These are phyloP conservation scores for Coemansia sp. DNA, from an alignment of 192 early-diverging fungal genomes.

Conservation along the genomic window DNA sequence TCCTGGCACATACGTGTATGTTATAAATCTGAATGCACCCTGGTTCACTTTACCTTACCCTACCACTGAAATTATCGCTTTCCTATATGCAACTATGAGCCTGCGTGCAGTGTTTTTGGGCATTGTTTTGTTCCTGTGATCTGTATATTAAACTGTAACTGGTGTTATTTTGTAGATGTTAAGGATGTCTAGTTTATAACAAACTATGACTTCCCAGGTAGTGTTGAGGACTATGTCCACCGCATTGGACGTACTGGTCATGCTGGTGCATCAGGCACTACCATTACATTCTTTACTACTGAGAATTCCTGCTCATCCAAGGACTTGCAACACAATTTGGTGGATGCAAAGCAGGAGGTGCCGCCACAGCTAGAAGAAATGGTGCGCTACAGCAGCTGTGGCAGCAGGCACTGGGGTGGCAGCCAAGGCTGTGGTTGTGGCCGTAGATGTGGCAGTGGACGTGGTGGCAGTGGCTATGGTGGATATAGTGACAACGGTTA, in stretches of 20 bases:
- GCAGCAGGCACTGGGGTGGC: slow-evolving; percentile 57
- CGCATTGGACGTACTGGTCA: slow-evolving; percentile 97
- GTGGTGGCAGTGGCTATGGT: slow-evolving; percentile 17
- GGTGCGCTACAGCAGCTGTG: slow-evolving; percentile 58
- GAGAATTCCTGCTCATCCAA: slow-evolving; percentile 82
- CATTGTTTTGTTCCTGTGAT: background rate
- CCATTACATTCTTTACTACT: slow-evolving; percentile 90
- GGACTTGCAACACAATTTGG: slow-evolving; percentile 82
- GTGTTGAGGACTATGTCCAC: slow-evolving; percentile 86
- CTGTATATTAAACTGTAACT: background rate
- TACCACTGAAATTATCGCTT: background rate
- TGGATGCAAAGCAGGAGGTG: slow-evolving; percentile 87
- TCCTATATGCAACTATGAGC: no score
- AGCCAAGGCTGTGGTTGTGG: slow-evolving; percentile 49
- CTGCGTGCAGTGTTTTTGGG: no score
- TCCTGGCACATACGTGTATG: background rate
- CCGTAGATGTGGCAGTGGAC: no score
- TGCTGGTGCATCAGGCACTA: slow-evolving; percentile 85
- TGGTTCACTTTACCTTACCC: background rate
- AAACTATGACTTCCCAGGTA: slow-evolving; percentile 94
- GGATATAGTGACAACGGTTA: slow-evolving; percentile 27
- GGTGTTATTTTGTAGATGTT: slow-evolving; percentile 60
- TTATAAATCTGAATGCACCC: background rate
- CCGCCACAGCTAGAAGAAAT: slow-evolving; percentile 78
- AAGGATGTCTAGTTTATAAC: slow-evolving; percentile 97